These are phyloP conservation scores for Astrothelium macrocarpum DNA, from an alignment of 495 filamentous ascomycete genomes.

Conservation along the genomic window DNA sequence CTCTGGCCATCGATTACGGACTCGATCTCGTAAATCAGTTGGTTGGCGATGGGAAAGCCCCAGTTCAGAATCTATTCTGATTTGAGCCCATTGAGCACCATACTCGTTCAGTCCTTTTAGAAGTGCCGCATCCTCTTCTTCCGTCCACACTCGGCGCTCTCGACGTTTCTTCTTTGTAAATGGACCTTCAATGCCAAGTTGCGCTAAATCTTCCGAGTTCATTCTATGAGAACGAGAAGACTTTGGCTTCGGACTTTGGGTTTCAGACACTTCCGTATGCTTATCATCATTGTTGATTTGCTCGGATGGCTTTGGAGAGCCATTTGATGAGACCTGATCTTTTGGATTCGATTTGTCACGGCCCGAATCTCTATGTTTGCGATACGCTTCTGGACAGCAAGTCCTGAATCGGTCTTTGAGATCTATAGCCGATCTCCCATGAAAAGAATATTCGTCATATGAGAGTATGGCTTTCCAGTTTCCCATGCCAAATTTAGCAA, in stretches of 20 bases:
- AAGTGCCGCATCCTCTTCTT: conserved; percentile 66
- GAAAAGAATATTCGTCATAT: conserved; percentile 63
- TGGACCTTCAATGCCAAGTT: conserved; percentile 45
- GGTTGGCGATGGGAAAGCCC: conserved; percentile 57
- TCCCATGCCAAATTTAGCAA: conserved; percentile 72
- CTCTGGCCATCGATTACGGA: conserved; percentile 70
- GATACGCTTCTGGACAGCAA: conserved; percentile 51
- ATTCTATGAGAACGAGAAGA: conserved; percentile 19
- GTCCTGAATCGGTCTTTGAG: conserved; percentile 78
- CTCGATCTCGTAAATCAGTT: conserved; percentile 73
- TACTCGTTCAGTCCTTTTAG: conserved; percentile 64
- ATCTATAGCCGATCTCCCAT: conserved; percentile 65
- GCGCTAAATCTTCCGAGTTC: conserved; percentile 42
- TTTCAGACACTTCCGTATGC: not conserved
- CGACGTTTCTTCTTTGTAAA: conserved; percentile 47
- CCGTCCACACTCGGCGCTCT: conserved; percentile 53
- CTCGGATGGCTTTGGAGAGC: conserved; percentile 29
- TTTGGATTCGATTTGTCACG: conserved; percentile 12
- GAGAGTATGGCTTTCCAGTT: conserved; percentile 82
- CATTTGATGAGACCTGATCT: not conserved
- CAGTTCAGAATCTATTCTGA: conserved; percentile 60
- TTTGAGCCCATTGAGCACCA: conserved; percentile 72
- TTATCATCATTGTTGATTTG: conserved; percentile 34
- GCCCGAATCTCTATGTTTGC: conserved; percentile 19
- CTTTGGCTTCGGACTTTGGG: not conserved